Conservation (phyloP, 139 green algal species). For the Volvox reticuliferus region DNA sequence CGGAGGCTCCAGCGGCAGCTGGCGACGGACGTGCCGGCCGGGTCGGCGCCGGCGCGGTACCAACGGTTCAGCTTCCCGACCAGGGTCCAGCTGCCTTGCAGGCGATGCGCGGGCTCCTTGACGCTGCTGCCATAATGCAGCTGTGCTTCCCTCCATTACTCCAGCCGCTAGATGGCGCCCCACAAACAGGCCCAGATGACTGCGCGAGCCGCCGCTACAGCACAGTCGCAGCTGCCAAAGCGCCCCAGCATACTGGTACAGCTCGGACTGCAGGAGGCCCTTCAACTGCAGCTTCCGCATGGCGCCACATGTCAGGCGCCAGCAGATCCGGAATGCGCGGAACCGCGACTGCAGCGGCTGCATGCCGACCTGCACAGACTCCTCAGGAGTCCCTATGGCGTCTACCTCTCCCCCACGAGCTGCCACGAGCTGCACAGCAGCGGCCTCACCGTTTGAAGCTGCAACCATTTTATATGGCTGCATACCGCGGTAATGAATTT, state of each 20-base stretch:
- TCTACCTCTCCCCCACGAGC: background rate
- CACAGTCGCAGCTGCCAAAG: constrained; percentile 32
- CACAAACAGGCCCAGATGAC: constrained; percentile 21
- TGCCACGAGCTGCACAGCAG: too few relatives aligned
- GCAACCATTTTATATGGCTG: background rate
- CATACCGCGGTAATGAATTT: background rate
- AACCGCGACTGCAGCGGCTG: background rate
- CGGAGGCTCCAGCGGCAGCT: background rate
- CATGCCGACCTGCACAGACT: background rate
- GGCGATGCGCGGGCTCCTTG: too few relatives aligned
- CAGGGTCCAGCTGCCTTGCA: background rate
- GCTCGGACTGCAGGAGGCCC: constrained; percentile 5
- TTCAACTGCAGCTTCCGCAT: background rate
- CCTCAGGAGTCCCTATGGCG: too few relatives aligned
- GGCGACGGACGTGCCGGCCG: background rate
- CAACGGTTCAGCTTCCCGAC: background rate
- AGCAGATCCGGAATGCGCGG: constrained; percentile 37
- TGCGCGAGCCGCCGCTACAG: background rate
- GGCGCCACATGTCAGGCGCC: background rate
- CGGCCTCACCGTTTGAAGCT: too few relatives aligned
- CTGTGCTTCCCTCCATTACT: background rate
- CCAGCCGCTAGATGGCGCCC: background rate
- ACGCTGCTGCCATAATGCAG: background rate
- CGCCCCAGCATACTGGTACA: constrained; percentile 24
- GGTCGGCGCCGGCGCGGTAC: background rate